Conservation (phyloP, 257 asterid genomes). For the Solanum paucissectum region DNA sequence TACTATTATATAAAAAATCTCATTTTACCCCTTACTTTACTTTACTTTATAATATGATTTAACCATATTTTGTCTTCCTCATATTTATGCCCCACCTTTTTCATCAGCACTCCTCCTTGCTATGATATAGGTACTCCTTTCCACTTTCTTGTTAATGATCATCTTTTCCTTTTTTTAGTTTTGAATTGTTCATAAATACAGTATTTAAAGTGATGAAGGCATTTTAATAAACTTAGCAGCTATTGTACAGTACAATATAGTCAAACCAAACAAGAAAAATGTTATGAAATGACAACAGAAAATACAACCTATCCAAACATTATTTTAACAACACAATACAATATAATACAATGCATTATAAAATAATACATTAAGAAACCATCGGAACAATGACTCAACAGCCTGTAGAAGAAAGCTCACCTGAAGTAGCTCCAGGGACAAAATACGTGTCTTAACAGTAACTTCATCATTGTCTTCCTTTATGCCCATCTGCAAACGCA, state of each 20-base stretch:
- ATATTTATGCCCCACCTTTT: neutral
- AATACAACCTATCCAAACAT: neutral
- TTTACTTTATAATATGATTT: neutral
- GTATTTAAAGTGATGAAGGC: neutral
- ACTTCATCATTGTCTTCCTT: slow-evolving; percentile 93
- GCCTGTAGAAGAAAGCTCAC: slow-evolving; percentile 16
- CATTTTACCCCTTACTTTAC: neutral
- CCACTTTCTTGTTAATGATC: neutral
- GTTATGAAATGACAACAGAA: neutral
- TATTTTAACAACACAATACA: neutral
- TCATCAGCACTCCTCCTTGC: neutral
- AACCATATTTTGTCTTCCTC: neutral
- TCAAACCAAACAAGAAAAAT: neutral
- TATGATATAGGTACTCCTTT: neutral
- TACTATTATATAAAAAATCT: neutral
- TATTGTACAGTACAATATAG: neutral
- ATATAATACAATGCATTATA: neutral
- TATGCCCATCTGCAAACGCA: slow-evolving; percentile 84
- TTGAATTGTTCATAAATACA: neutral
- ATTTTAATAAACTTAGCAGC: neutral
- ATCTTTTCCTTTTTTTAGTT: neutral
- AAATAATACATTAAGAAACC: neutral
- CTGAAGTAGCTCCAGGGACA: slow-evolving; percentile 97
- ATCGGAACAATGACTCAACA: neutral
- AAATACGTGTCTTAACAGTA: slow-evolving; percentile 77